phyloP scores from a whole-genome alignment of 495 filamentous ascomycete genomes.

The Rhizodiscina lignyota region DNA sequence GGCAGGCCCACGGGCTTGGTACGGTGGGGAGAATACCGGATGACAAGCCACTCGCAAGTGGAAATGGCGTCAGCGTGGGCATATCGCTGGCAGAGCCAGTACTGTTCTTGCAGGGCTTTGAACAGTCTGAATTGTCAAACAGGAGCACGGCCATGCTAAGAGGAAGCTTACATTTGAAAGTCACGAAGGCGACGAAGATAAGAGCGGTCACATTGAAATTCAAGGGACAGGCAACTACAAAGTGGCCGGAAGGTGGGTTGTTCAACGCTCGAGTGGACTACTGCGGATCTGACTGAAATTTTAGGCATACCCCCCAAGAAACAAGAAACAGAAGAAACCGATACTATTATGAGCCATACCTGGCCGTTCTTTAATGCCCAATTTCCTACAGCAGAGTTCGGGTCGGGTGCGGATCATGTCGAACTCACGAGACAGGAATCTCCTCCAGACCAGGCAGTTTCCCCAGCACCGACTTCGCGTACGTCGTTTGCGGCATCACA shows the following conservation, averaged over 20 bases:
- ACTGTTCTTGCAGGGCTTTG: constrained; percentile 80
- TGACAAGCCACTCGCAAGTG: constrained; percentile 33
- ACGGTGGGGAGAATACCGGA: constrained; percentile 12
- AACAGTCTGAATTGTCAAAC: constrained; percentile 54
- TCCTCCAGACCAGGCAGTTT: constrained; percentile 11
- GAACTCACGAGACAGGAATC: constrained; percentile 22
- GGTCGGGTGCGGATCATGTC: constrained; percentile 51
- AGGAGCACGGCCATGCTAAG: constrained; percentile 64
- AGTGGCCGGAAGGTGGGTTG: constrained; percentile 79
- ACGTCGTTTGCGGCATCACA: neutral
- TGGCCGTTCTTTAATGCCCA: constrained; percentile 74
- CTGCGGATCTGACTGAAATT: constrained; percentile 1
- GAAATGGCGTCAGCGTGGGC: constrained; percentile 28
- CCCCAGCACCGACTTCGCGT: neutral
- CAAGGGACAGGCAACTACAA: constrained; percentile 68
- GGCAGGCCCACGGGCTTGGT: too few relatives aligned
- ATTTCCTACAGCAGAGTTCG: constrained; percentile 37
- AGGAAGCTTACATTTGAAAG: constrained; percentile 64
- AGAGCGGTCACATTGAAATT: constrained; percentile 86
- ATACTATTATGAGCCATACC: constrained; percentile 58
- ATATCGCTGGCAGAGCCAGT: constrained; percentile 66
- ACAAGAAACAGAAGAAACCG: constrained; percentile 63
- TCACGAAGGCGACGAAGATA: constrained; percentile 84
- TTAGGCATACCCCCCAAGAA: constrained; percentile 80
- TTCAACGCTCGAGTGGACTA: neutral